Base-by-base conservation (phyloP, 2,329 filamentous ascomycete species). In the Beauveria varroae region DNA sequence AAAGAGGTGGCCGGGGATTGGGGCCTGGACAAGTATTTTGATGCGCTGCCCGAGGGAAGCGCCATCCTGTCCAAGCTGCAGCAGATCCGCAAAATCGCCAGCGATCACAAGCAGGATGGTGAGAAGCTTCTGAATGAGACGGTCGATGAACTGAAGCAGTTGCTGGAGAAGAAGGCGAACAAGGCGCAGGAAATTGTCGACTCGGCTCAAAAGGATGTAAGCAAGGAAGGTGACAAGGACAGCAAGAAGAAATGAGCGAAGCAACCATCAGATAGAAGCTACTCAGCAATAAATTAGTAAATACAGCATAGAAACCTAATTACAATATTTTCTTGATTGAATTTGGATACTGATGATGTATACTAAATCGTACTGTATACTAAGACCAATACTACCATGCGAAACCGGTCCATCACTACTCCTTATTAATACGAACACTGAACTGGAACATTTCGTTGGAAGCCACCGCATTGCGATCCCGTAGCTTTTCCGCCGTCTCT, bases 101-200 rank as follows among this genome's bases (percentile, higher is more conserved):
- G 87, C 67, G 85, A 89, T 75, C 85, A 89, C 71, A 85, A 83
- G 55, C 79, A 85, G 5, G 86, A 91, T 71, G 87, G 87, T 2
- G 82, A 91, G 77, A 82, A 85, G 72, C 76, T 91, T 43, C 72
- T 89, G 57, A 85, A 86, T 73, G 86, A 89, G 70, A 87, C 88
- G 0, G 77, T 89, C 54, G 80, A 87, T 50, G 87, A 90, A 71
- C 75, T 90, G 52, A 79, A 81, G 70, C 78, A 86, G 71, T 79
- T 90, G 34, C 75, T 90, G 47, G 82, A 86, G 72, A 83, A 83
- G 70, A 81, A 83, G 74, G 76, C 77, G 0, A 70, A 79, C 53
- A 78, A 83, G 72, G 80, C 83, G 0, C 77, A 87, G 68, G 81
- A 88, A 65, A 78, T 88, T 66, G 74, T 75, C 3, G 76, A 86